phyloP scores from a whole-genome alignment of 805 yeast genomes.

The Zygosaccharomyces pseudorouxii region DNA sequence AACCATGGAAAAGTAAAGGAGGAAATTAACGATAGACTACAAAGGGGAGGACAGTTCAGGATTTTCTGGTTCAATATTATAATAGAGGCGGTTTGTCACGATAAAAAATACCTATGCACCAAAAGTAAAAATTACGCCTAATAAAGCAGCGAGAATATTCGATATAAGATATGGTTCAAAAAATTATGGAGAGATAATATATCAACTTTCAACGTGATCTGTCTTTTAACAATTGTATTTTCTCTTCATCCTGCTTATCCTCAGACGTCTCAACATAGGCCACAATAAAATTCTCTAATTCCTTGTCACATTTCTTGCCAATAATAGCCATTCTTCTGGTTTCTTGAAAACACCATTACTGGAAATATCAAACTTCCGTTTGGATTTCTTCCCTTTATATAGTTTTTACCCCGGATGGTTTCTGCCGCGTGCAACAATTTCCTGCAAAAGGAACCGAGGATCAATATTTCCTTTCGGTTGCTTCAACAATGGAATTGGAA shows the following conservation, averaged over 20 bases:
- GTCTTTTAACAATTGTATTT: no score
- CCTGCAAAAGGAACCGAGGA: background rate
- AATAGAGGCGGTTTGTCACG: no score
- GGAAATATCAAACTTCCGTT: background rate
- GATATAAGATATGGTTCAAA: background rate
- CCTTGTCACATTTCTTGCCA: no score
- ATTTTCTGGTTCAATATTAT: no score
- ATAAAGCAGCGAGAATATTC: background rate
- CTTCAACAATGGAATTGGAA: no score
- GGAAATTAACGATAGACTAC: slow-evolving; percentile 2
- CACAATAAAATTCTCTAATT: no score
- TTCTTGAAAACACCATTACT: background rate
- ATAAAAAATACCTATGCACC: no score
- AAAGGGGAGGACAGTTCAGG: no score
- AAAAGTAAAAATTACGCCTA: no score
- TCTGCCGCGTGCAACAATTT: background rate
- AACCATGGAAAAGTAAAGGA: background rate
- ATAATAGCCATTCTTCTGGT: background rate
- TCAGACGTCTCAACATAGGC: background rate
- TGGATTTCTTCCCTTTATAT: background rate
- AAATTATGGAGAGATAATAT: background rate
- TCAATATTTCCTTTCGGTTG: no score
- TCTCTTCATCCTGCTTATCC: no score
- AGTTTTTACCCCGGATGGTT: background rate
- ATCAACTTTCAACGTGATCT: background rate